Base-by-base conservation (phyloP, 2,329 filamentous ascomycete species). In the Truncatella angustata region DNA sequence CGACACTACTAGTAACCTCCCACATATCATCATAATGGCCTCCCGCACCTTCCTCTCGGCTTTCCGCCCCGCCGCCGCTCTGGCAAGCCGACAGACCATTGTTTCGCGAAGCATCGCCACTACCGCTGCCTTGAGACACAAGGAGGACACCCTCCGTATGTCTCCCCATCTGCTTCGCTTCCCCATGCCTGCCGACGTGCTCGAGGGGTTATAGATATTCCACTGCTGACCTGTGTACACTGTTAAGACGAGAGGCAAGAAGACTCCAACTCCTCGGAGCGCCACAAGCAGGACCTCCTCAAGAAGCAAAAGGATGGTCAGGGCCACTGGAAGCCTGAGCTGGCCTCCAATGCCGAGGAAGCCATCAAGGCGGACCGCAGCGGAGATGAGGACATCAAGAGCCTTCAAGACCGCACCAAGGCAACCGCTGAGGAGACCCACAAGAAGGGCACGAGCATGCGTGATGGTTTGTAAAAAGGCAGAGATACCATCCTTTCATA, bases 301-400 rank as follows among this genome's bases (percentile, higher is more conserved):
- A 54, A 77, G 57, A 91, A 92, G 75, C 80, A 90, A 54, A 83
- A 86, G 68, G 71, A 79, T 35, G 89, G 88, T 55, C 79, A 82
- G 66, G 86, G 78, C 49, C 79, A 90, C 66, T 94, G 90, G 90
- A 87, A 88, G 72, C 78, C 86, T 20, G 85, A 87, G 67, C 76
- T 95, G 46, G 89, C 90, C 3, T 88, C 85, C 46, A 84, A 90
- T 70, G 89, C 86, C 70, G 90, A 95, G 75, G 88, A 89, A 68
- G 83, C 82, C 60, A 78, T 94, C 70, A 86, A 82, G 74, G 87
- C 84, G 36, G 88, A 87, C 66, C 81, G 81, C 52, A 70, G 75
- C 54, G 60, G 66, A 42, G 34, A 60, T n/a, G 69, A 76, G 46
- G 69, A 77, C 57, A 70, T 81, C 36, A 55, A 72, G 56, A 62